Evolutionary conservation across 805 yeast genomes (phyloP), one percentile per base, ranked within the genome.

Genomic region (Kazachstania bromeliacearum): DNA sequence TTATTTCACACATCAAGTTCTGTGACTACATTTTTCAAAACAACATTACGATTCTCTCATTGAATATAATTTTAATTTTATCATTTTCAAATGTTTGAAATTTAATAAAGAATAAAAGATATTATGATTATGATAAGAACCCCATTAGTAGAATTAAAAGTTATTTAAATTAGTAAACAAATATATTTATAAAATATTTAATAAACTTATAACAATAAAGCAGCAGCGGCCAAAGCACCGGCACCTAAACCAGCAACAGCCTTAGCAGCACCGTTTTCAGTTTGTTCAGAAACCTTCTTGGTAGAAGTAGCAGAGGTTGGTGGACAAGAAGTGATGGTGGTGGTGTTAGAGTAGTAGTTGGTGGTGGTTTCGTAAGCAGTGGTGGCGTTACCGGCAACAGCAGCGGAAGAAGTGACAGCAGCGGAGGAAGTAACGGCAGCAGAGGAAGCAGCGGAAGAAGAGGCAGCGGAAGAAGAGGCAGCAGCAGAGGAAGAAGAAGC

Each of bases 221-320:
- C 31, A 17, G 31, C 31, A 17, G 31, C 31, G 16, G 31, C 31
- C 18, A 28, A 28, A 18, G 40, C 42, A 42, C 46, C 45, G 24
- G 49, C 47, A 41, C 47, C 47, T 33, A 42, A 31, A 37, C 50
- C 47, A 28, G 39, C 42, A 28, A 35, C 40, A 29, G 44, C 42
- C 34, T 37, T 44, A 23, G 37, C 40, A 35, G 51, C 49, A 43
- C 43, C 47, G 34, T 46, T 47, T 33, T 44, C 43, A 23, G 51
- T 41, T 37, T 45, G 44, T 31, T 38, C 21, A 21, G 38, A 18
- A 7, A 31, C 5, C 7, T 28, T 13, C 7, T 34, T 26, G 12
- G 35, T n/a, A 19, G 39, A 19, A 17, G 35, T 4, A 15, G 37
- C 9, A 20, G 36, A 31, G 12, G 14, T 18, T 17, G 34, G 27